Evolutionary conservation across 768 basidiomycete genomes (phyloP).

Genomic region (Naganishia kalamii): DNA sequence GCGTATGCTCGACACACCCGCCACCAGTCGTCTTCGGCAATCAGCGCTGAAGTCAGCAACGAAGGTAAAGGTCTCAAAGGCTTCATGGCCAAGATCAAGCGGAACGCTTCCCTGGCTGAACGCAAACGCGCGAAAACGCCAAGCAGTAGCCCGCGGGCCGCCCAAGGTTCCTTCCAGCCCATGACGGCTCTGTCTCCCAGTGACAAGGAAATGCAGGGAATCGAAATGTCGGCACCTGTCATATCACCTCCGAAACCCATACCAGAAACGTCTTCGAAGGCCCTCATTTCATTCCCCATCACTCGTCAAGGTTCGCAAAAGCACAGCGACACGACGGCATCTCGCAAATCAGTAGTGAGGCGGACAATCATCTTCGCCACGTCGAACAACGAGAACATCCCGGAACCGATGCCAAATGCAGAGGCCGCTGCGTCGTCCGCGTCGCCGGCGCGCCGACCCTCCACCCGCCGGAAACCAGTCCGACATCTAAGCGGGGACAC

Average conservation of each 20-base stretch:
- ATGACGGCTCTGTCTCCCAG: neutral
- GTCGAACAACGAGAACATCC: neutral
- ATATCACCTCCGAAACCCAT: neutral
- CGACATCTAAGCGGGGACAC: conserved; percentile 9
- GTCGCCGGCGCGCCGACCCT: conserved; percentile 6
- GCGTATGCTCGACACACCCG: neutral
- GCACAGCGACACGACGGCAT: neutral
- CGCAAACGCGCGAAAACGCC: conserved; percentile 7
- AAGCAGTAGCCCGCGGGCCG: neutral
- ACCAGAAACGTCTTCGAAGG: neutral
- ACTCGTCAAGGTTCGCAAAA: neutral
- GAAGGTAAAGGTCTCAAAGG: conserved; percentile 12
- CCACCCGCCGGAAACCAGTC: conserved; percentile 11
- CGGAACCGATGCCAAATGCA: neutral
- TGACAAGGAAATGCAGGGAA: neutral
- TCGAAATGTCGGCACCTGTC: no score
- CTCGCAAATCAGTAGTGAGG: neutral
- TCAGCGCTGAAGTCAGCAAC: neutral
- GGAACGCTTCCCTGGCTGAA: conserved; percentile 14
- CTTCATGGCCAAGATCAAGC: conserved; percentile 18
- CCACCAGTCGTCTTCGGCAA: neutral
- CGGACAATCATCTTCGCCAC: conserved; percentile 7
- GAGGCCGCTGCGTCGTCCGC: neutral
- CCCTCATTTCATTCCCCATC: neutral
- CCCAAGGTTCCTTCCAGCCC: neutral